Conservation (phyloP, 768 basidiomycete genomes). For the Dictyophora rubrovolvata region DNA sequence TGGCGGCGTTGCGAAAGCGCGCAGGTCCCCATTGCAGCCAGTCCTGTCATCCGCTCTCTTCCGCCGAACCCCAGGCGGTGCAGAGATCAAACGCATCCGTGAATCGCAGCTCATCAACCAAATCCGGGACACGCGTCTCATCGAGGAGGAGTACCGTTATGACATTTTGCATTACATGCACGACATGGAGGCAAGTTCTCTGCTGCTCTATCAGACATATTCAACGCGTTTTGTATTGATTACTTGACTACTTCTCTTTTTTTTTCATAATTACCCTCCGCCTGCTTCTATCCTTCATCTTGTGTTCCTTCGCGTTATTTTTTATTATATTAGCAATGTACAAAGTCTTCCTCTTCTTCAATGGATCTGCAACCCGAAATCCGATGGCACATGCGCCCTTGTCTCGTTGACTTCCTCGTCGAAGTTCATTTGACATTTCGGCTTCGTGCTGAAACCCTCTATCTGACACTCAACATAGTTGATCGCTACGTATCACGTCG, state of each 20-base stretch:
- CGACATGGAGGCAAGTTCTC: constrained; percentile 91
- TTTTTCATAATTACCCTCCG: constrained; percentile 12
- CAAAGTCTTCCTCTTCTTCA: constrained; percentile 85
- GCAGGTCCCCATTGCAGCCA: constrained; percentile 40
- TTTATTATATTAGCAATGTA: constrained; percentile 47
- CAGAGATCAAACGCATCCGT: constrained; percentile 15
- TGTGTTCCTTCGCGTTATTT: background rate
- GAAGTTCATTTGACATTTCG: constrained; percentile 98
- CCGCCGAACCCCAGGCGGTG: constrained; percentile 55
- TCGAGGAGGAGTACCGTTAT: constrained; percentile 92
- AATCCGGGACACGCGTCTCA: constrained; percentile 32
- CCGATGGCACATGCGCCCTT: constrained; percentile 98
- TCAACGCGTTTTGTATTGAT: background rate
- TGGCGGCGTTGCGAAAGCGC: constrained; percentile 61
- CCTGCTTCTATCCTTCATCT: background rate
- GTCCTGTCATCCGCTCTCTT: constrained; percentile 37
- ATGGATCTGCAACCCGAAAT: constrained; percentile 99
- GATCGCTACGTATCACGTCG: constrained; percentile 99
- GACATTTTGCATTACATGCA: constrained; percentile 94
- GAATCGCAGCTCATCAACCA: constrained; percentile 24
- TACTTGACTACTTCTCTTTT: constrained; percentile 11
- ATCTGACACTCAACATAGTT: constrained; percentile 96
- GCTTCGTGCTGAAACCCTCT: constrained; percentile 95
- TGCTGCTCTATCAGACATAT: background rate
- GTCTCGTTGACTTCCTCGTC: constrained; percentile 96